Percentiles rank a stretch among this genome's conserved stretches.
Evolutionary conservation across 2,329 filamentous ascomycete genomes (phyloP).

Genomic region (Cladophialophora chaetospira): DNA sequence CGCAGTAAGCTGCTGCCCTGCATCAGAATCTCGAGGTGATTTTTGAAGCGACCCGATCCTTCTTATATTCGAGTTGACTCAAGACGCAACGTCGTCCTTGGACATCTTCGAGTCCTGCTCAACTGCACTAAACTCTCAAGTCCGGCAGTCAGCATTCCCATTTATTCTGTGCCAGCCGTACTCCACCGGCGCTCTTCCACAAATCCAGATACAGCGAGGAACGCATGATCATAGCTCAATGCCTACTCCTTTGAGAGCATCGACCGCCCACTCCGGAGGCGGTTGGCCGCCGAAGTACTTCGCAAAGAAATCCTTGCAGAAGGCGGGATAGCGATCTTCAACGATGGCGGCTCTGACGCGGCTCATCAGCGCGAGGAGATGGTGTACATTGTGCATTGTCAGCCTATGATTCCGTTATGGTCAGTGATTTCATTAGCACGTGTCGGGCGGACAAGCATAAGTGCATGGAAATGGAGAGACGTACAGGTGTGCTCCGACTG

Average conservation of each 20-base stretch:
- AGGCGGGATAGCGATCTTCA: slow-evolving; percentile 76
- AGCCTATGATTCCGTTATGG: slow-evolving; percentile 6
- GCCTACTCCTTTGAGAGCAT: slow-evolving; percentile 74
- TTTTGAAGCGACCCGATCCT: no score
- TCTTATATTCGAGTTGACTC: no score
- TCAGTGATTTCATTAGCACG: not conserved
- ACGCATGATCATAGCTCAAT: slow-evolving; percentile 60
- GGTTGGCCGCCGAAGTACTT: slow-evolving; percentile 68
- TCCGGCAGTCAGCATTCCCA: not conserved
- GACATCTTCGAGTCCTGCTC: not conserved
- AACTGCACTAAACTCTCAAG: not conserved
- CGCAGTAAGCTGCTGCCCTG: no score
- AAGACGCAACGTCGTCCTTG: not conserved
- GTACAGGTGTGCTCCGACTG: slow-evolving; percentile 75
- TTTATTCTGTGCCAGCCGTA: not conserved
- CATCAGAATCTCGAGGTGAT: no score
- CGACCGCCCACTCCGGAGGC: slow-evolving; percentile 83
- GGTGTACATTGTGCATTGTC: slow-evolving; percentile 95
- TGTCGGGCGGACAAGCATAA: not conserved
- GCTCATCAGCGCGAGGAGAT: slow-evolving; percentile 82
- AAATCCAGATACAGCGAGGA: not conserved
- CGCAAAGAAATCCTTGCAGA: slow-evolving; percentile 76
- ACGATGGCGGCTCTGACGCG: slow-evolving; percentile 74
- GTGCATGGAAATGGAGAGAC: slow-evolving; percentile 22
- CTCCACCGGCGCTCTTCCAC: not conserved